Evolutionary conservation across 1,139 yeast species (phyloP).

Genomic region (Pichia sp.): DNA sequence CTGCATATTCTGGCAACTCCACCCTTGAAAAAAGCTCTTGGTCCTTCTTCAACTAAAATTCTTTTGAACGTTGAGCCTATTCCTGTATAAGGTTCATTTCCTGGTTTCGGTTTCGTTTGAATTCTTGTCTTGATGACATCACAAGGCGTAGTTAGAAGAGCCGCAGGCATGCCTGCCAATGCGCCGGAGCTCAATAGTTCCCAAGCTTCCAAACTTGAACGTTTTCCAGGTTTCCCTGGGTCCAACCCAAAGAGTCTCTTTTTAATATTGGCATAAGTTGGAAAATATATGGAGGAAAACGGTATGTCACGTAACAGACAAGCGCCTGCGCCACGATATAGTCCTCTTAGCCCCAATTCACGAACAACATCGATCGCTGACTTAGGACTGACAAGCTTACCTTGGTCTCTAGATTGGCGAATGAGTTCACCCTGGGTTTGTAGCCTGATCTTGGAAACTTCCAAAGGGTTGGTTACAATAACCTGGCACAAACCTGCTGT

Average conservation of each 20-base stretch:
- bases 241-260: constrained; percentile 79
- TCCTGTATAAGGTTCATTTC: constrained; percentile 74
- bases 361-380: constrained; percentile 72
- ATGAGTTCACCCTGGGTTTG: constrained; percentile 85
- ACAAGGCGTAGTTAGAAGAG: constrained; percentile 91
- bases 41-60: constrained; percentile 61
- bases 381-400: constrained; percentile 32
- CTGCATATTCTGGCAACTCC: constrained; percentile 92
- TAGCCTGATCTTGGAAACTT: constrained; percentile 89
- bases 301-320: constrained; percentile 95
- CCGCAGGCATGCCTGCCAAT: constrained; percentile 97
- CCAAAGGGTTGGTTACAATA: constrained; percentile 91
- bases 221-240: constrained; percentile 51
- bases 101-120: constrained; percentile 77
- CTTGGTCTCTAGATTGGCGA: constrained; percentile 31
- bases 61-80: constrained; percentile 71
- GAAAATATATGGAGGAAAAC: constrained; percentile 95
- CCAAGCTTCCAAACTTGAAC: constrained; percentile 64
- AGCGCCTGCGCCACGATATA: constrained; percentile 89
- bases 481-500: constrained; percentile 97
- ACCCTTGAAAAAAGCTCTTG: constrained; percentile 89
- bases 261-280: constrained; percentile 91
- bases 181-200: constrained; percentile 88
- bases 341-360: constrained; percentile 76
- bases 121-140: constrained; percentile 95